phyloP scores from a whole-genome alignment of 2,329 filamentous ascomycete genomes.

The Fusarium cyanostomum region DNA sequence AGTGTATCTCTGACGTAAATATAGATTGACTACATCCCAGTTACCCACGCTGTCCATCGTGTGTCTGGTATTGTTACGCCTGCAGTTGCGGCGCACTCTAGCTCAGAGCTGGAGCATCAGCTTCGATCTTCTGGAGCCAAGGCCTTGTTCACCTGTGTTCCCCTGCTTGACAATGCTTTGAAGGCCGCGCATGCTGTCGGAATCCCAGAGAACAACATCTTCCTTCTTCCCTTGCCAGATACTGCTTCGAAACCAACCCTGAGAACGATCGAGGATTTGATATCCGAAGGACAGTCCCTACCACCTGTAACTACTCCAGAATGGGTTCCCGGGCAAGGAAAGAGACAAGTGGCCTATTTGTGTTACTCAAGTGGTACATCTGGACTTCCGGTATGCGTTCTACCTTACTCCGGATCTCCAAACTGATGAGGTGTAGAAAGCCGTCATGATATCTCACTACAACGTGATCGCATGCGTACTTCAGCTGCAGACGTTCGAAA shows the following conservation, averaged over 20 bases:
- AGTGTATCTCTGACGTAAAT: accelerated
- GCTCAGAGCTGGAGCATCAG: constrained; percentile 75
- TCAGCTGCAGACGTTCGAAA: constrained; percentile 63
- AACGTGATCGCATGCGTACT: constrained; percentile 82
- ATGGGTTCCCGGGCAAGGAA: constrained; percentile 72
- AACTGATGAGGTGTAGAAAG: constrained; percentile 64
- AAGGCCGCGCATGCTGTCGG: constrained; percentile 70
- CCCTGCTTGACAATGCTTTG: constrained; percentile 70
- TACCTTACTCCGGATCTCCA: accelerated
- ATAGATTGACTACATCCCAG: constrained; percentile 77
- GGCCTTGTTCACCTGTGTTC: constrained; percentile 76
- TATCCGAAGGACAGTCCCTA: constrained; percentile 66
- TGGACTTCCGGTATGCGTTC: constrained; percentile 69
- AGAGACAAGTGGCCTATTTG: constrained; percentile 75
- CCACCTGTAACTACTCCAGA: constrained; percentile 60
- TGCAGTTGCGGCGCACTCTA: constrained; percentile 78
- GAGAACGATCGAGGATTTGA: constrained; percentile 72
- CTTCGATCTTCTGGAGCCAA: constrained; percentile 74
- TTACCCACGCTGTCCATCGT: constrained; percentile 80
- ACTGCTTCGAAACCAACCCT: constrained; percentile 51
- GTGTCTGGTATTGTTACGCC: constrained; percentile 77
- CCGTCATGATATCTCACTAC: constrained; percentile 82
- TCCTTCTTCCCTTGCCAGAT: constrained; percentile 73
- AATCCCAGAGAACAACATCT: constrained; percentile 71
- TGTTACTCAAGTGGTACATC: constrained; percentile 86